Evolutionary conservation across 495 filamentous ascomycete genomes (phyloP).

Genomic region (Neurospora sp.): DNA sequence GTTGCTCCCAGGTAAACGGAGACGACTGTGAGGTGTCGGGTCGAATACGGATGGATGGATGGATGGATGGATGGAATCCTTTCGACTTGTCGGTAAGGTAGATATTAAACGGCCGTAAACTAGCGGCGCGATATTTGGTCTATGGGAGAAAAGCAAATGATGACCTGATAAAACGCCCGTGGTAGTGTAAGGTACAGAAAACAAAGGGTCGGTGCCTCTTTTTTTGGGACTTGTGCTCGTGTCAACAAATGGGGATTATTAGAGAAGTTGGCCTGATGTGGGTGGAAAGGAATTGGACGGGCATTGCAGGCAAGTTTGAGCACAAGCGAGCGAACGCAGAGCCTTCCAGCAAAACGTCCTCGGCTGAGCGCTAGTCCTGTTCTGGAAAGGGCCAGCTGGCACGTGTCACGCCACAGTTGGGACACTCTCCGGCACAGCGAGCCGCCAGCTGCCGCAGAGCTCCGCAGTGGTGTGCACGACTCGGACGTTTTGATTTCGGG

Average conservation of each 20-base stretch:
- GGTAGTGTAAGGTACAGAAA: constrained; percentile 19
- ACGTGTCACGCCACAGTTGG: constrained; percentile 20
- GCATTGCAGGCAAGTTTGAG: constrained; percentile 10
- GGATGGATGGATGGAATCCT: neutral
- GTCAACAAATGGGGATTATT: neutral
- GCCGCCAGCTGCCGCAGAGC: neutral
- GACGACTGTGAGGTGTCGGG: neutral
- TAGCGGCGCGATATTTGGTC: neutral
- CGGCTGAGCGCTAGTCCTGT: constrained; percentile 7
- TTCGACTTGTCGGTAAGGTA: neutral
- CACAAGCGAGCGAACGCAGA: constrained; percentile 16
- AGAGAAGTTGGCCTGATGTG: no score
- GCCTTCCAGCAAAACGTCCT: constrained; percentile 24
- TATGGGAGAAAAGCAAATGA: constrained; percentile 12
- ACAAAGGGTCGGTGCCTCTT: neutral
- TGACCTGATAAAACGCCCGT: constrained; percentile 11
- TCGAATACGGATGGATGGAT: neutral
- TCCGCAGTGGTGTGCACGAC: neutral
- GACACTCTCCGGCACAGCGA: neutral
- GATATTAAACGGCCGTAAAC: constrained; percentile 11
- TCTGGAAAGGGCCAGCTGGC: constrained; percentile 6
- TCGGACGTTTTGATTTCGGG: neutral
- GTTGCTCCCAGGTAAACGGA: constrained; percentile 4
- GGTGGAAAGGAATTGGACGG: constrained; percentile 11
- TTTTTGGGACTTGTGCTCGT: neutral